phyloP scores from a whole-genome alignment of 1,139 yeast genomes.

The Maudiozyma humilis region DNA sequence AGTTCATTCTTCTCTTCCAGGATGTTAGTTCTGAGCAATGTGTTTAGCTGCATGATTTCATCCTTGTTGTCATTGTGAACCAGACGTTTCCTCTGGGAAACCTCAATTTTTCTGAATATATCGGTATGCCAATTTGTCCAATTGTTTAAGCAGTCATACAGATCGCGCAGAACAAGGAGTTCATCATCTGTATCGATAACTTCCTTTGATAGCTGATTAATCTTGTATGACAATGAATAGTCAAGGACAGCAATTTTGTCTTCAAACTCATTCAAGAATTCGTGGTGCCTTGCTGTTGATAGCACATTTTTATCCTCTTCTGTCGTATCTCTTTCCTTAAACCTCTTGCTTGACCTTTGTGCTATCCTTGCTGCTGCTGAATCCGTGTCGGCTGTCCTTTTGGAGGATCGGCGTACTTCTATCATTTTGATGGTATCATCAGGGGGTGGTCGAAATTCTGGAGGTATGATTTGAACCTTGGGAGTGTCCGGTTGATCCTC shows the following conservation, averaged over 20 bases:
- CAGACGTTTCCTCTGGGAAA: conserved; percentile 6
- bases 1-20: conserved; percentile 18
- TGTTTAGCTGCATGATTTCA: conserved; percentile 22
- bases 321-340: conserved; percentile 30
- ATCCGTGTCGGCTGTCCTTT: conserved; percentile 6
- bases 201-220: conserved; percentile 14
- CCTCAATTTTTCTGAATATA: conserved; percentile 29
- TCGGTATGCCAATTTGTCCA: conserved; percentile 40
- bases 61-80: conserved; percentile 10
- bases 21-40: conserved; percentile 25
- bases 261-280: conserved; percentile 9
- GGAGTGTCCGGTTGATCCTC: not conserved
- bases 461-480: not conserved
- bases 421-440: not conserved
- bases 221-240: conserved; percentile 11
- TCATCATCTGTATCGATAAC: not conserved
- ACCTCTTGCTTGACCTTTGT: conserved; percentile 35
- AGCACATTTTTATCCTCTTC: conserved; percentile 14
- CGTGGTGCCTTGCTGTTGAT: conserved; percentile 10
- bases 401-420: not conserved
- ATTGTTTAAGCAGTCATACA: conserved; percentile 33
- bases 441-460: no score
- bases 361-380: conserved; percentile 14
- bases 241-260: conserved; percentile 10
- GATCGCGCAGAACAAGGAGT: conserved; percentile 28